Base-by-base conservation (phyloP, 768 basidiomycete genomes). In the Epithele typhae region DNA sequence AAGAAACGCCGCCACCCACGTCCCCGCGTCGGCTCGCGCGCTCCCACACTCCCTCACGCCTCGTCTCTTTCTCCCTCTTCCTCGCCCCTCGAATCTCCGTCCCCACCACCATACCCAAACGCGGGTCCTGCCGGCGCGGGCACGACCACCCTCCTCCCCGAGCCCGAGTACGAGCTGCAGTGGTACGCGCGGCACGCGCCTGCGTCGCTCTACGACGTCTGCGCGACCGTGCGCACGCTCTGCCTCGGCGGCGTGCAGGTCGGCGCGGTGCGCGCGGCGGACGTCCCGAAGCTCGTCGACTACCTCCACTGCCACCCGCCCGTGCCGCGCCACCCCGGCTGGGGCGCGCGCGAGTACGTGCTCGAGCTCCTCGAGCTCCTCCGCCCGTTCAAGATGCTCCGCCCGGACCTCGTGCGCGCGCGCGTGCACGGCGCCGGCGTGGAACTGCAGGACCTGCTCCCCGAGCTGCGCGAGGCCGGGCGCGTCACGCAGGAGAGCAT, bases 291-390 rank as follows among this genome's bases (percentile, higher is more conserved):
- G 46, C 43, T 52, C n/a, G 37, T 39, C 25, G 51, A 52, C 38
- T 52, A 52, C 39, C 46, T 52, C 11, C 42, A 38, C 37, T 37
- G 51, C 38, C 51, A 52, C 38, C 46, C 51, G 46, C 51, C 51
- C 6, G 42, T 47, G 24, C 51, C 51, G 14, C 21, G 42, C 14
- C 22, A 35, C 15, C 46, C 37, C 25, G 38, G 38, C 18, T 52
- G 51, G 51, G 42, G 41, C 33, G 46, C 51, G 46, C 51, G 51
- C 43, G 51, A 52, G 40, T 52, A 52, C 46, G 51, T 52, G 33
- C 51, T 52, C n/a, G 51, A 52, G 42, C 46, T 52, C 18, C 43
- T 52, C 15, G 51, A 52, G 46, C 43, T 52, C 1, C 46, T 52
- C 21, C 32, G 51, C 32, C 51, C 51, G 25, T 52, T 52, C 46